A percentile compares a stretch with the other conserved stretches of the same genome.
Conservation (phyloP, 108 stramenopile species). For the Fistulifera pelliculosa region DNA sequence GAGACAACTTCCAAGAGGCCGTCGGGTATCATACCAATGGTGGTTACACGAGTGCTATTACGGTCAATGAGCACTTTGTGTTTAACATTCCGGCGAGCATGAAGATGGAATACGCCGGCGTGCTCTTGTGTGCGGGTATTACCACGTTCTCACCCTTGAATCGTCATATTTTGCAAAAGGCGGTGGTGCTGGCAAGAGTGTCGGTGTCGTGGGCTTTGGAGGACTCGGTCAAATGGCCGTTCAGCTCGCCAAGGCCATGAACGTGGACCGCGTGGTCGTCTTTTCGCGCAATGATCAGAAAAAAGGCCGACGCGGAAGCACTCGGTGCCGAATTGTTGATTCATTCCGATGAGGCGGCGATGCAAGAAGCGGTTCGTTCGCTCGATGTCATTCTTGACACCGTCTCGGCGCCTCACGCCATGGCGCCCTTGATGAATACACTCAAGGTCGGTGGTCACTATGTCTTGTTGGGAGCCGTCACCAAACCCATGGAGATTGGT, state of each 20-base stretch:
- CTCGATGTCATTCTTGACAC: slow-evolving; percentile 46
- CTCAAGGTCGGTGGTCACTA: slow-evolving; percentile 25
- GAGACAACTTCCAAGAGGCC: slow-evolving; percentile 11
- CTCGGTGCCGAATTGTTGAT: slow-evolving; percentile 31
- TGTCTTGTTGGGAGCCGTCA: slow-evolving; percentile 25
- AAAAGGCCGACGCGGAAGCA: slow-evolving; percentile 26
- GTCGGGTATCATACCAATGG: slow-evolving; percentile 27
- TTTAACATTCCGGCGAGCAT: slow-evolving; percentile 34
- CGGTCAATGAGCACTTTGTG: slow-evolving; percentile 32
- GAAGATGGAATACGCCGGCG: slow-evolving; percentile 20
- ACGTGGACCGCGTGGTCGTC: slow-evolving; percentile 21
- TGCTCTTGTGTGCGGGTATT: slow-evolving; percentile 56
- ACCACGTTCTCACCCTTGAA: slow-evolving; percentile 47
- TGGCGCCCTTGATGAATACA: slow-evolving; percentile 15
- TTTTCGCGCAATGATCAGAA: slow-evolving; percentile 34
- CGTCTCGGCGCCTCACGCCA: slow-evolving; percentile 26
- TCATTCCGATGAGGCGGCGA: slow-evolving; percentile 22
- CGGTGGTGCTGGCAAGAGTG: slow-evolving; percentile 17
- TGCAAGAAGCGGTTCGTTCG: slow-evolving; percentile 21
- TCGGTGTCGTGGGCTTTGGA: slow-evolving; percentile 52
- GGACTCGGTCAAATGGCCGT: slow-evolving; percentile 59
- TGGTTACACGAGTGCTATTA: slow-evolving; percentile 28
- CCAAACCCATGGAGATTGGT: slow-evolving; percentile 13
- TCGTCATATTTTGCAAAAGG: slow-evolving; percentile 23
- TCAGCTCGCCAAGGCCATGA: slow-evolving; percentile 42